Evolutionary conservation across 768 basidiomycete genomes (phyloP).

Genomic region (Boletus rubescentipes): DNA sequence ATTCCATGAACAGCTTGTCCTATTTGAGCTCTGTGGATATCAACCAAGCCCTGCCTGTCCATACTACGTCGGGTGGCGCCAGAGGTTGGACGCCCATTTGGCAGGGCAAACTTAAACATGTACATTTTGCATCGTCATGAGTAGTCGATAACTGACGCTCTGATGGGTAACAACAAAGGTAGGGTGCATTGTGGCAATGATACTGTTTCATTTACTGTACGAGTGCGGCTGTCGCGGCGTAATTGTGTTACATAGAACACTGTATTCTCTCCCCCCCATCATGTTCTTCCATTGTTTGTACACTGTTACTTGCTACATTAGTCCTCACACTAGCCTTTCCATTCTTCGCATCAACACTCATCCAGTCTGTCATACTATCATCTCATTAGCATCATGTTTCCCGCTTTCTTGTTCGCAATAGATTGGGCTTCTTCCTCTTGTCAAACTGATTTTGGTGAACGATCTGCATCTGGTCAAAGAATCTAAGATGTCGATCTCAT

Average conservation of each 20-base stretch:
- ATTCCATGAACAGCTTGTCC: conserved; percentile 74
- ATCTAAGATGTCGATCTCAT: conserved; percentile 3
- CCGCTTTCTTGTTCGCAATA: conserved; percentile 1
- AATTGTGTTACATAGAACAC: conserved; percentile 17
- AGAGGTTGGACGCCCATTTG: conserved; percentile 50
- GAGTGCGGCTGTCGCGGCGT: conserved; percentile 7
- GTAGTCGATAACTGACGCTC: conserved; percentile 9
- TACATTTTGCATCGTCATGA: background rate
- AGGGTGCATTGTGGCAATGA: conserved; percentile 4
- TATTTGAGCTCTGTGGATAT: conserved; percentile 74
- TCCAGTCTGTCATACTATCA: background rate
- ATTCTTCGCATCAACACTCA: conserved; percentile 1
- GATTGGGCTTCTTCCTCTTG: background rate
- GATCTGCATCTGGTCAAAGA: background rate
- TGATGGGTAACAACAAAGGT: conserved; percentile 10
- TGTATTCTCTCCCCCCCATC: conserved; percentile 14
- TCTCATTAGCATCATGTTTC: conserved; percentile 4
- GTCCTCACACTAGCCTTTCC: background rate
- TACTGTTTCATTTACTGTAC: conserved; percentile 20
- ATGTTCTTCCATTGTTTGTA: conserved; percentile 9
- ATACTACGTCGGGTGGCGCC: conserved; percentile 66
- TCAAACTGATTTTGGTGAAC: background rate
- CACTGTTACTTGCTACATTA: conserved; percentile 10
- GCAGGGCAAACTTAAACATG: conserved; percentile 26
- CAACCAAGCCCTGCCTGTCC: conserved; percentile 57